Evolutionary conservation across 1,284 basidiomycete genomes (phyloP).

Genomic region (Puccinia polysora): DNA sequence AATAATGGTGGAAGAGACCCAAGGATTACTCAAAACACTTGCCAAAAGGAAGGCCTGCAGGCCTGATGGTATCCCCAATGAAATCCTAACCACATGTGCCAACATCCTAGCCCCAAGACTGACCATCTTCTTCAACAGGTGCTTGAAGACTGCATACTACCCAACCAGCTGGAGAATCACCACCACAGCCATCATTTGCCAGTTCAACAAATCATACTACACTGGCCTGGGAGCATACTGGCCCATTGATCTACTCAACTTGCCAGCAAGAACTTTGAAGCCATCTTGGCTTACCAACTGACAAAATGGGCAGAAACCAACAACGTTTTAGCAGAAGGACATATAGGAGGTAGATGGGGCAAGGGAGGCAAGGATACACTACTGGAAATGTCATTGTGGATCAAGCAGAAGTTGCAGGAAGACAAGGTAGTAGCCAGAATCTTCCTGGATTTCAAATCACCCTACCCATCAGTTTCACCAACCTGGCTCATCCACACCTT

Average conservation of each 20-base stretch:
- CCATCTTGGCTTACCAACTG: not conserved
- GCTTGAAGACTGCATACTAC: not conserved
- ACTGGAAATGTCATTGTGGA: not conserved
- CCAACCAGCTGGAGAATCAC: not conserved
- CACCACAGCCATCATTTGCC: constrained; percentile 1
- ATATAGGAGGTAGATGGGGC: not conserved
- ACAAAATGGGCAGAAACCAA: not conserved
- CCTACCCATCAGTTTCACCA: constrained; percentile 9
- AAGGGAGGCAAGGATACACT: not conserved
- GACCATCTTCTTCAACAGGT: not conserved
- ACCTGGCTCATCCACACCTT: not conserved
- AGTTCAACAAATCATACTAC: not conserved
- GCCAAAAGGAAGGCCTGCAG: too few relatives aligned
- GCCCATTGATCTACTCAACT: not conserved
- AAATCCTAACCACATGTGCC: too few relatives aligned
- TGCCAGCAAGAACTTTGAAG: not conserved
- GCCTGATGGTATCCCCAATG: too few relatives aligned
- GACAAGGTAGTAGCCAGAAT: not conserved
- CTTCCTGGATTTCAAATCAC: constrained; percentile 33
- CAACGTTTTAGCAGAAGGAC: not conserved
- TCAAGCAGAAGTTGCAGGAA: not conserved
- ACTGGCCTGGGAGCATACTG: not conserved
- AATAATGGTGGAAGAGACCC: too few relatives aligned
- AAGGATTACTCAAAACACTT: too few relatives aligned
- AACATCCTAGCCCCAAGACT: too few relatives aligned